These are phyloP conservation scores for Tylopilus felleus DNA, from an alignment of 768 basidiomycete species.

Conservation along the genomic window DNA sequence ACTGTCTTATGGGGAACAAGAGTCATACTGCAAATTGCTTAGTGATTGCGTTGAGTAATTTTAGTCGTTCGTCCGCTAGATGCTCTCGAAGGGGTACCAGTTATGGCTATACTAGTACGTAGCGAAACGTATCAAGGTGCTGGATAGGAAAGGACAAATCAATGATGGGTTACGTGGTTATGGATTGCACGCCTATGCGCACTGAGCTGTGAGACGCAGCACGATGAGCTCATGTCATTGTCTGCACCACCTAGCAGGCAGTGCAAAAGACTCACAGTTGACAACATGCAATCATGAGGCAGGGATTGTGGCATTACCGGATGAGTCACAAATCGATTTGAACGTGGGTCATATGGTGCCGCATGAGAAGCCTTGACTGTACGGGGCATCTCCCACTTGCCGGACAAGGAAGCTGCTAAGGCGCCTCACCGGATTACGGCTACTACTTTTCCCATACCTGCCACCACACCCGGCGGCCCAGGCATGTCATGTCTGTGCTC, in stretches of 20 bases:
- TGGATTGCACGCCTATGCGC: background rate
- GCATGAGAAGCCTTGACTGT: conserved; percentile 8
- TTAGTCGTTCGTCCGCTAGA: too few relatives aligned
- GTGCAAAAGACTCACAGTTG: background rate
- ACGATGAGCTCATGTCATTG: conserved; percentile 7
- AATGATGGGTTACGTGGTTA: background rate
- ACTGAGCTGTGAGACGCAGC: background rate
- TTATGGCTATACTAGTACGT: too few relatives aligned
- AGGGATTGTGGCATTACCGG: conserved; percentile 15
- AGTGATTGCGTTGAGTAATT: background rate
- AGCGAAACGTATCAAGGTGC: background rate
- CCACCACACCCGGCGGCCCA: background rate
- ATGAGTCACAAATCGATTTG: background rate
- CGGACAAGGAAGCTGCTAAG: conserved; percentile 18
- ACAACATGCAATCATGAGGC: conserved; percentile 3
- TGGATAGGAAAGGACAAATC: background rate
- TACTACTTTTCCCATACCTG: conserved; percentile 8
- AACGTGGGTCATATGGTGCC: conserved; percentile 2
- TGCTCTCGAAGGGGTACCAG: background rate
- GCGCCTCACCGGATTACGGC: conserved; percentile 25
- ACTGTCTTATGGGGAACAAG: too few relatives aligned
- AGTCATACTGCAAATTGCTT: background rate
- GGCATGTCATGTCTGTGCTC: conserved; percentile 1
- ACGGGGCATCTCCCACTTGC: conserved; percentile 10
- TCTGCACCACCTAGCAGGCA: conserved; percentile 19